Evolutionary conservation across 225 moss, liverwort and hornwort genomes (phyloP), one percentile per base, ranked within the genome.

Genomic region (Anthoceros angustus): DNA sequence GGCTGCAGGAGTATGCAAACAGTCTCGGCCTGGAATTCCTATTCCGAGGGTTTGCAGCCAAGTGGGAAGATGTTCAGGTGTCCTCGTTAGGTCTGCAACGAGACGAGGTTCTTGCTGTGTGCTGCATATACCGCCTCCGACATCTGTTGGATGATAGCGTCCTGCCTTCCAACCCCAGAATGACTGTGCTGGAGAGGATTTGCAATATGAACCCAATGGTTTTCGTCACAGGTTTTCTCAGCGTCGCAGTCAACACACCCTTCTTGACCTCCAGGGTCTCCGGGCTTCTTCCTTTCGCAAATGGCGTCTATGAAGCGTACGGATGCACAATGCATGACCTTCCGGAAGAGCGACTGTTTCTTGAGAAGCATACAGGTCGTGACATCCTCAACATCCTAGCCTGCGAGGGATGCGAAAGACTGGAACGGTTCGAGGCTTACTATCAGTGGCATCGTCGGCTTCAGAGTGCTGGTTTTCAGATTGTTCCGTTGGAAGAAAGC

Each of bases 121-220:
- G 87, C 69, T 77, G 84, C 68, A 83, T 82, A 74, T 83, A 78
- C 46, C 78, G 86, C 63, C 69, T 93, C 43, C 82, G 72, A 21
- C 84, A 86, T 67, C 81, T 93, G 41, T 72, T 93, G 66, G 93
- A 93, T 62, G 93, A 93, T 69, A 90, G 87, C 8, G 84, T 90
- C 60, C 87, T 90, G 90, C 86, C 93, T 69, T 82, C 90, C 11
- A 90, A 86, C 65, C 90, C 90, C 41, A 77, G 93, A 16, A 93
- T 87, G 74, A 74, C 81, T 55, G 75, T 93, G 26, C 78, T 93
- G 10, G 64, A 77, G n/a, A 87, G 76, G 73, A 90, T 93, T 39
- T 82, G 79, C 62, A 84, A 82, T 49, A 72, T 93, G 75, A 93
- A 87, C 62, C 87, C 93, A 5, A 84, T 80, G 78, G 72, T 93